Base-by-base conservation (phyloP, 768 basidiomycete species). In the Steccherinum ochraceum region DNA sequence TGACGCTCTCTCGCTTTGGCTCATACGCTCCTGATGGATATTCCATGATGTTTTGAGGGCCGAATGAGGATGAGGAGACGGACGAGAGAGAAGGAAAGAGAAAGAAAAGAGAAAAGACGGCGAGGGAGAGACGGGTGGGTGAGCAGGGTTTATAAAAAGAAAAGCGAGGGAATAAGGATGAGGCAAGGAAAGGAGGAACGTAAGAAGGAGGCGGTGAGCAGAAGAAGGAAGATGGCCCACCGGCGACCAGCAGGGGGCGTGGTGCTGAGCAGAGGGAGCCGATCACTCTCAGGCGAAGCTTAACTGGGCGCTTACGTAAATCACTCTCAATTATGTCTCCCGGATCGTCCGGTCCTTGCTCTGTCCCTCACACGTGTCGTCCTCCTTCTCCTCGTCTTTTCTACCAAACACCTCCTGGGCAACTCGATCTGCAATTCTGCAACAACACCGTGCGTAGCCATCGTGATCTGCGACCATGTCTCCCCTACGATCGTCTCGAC, bases 91-190 rank as follows among this genome's bases (percentile, higher is more conserved):
- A 18, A 24, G 27, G 27, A 21, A 40, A 25, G 45, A 40, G 45
- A n/a, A 24, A 30, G 50, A 16, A 27, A 26, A 20, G 25, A 51
- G 25, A 46, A 40, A 23, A 39, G 35, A 39, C n/a, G 35, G 11
- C 24, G 13, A 52, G 49, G 21, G 40, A 26, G 40, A 45, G 7
- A 30, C 24, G 42, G 42, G 21, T 16, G 49, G 43, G 21, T 18
- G 49, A 42, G 27, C 7, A 10, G 44, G 43, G 27, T 16, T 13
- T 35, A 53, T 49, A 52, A 48, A n/a, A n/a, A n/a, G n/a, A n/a
- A n/a, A n/a, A n/a, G n/a, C n/a, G n/a, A n/a, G n/a, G n/a, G n/a
- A n/a, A n/a, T n/a, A n/a, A 5, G 10, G 39, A 47, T 16, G 43
- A 40, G 27, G 43, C 21, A 42, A 47, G 16, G 25, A 18, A 7